These are phyloP conservation scores for Aristolochia contorta DNA, from an alignment of 164 flowering plant species.

Conservation along the genomic window DNA sequence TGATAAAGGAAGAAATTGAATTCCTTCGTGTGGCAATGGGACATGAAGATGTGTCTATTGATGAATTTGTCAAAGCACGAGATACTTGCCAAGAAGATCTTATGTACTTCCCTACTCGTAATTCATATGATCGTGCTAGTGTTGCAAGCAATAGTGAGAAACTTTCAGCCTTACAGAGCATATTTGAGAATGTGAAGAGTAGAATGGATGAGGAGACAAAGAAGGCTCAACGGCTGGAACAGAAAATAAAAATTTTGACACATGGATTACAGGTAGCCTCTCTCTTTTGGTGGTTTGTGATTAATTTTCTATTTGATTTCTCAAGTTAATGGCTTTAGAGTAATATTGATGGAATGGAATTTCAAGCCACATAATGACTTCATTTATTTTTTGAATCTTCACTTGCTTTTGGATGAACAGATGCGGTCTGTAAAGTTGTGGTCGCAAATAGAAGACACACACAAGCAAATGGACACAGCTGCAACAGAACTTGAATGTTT, in stretches of 20 bases:
- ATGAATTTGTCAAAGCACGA: conserved; percentile 87
- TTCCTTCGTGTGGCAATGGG: conserved; percentile 87
- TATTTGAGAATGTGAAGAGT: conserved; percentile 70
- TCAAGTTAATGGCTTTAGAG: not conserved
- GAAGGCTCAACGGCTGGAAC: conserved; percentile 80
- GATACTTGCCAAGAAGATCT: conserved; percentile 75
- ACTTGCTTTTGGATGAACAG: conserved; percentile 25
- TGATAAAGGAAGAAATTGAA: conserved; percentile 60
- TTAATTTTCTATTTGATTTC: not conserved
- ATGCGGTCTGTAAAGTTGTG: conserved; percentile 54
- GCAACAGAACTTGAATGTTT: conserved; percentile 91
- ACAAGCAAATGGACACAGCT: conserved; percentile 86
- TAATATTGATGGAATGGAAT: not conserved
- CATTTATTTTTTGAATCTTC: conserved; percentile 1
- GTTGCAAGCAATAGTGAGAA: conserved; percentile 88
- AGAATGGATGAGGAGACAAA: conserved; percentile 76
- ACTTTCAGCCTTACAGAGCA: conserved; percentile 67
- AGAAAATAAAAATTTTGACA: conserved; percentile 66
- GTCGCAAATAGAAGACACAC: conserved; percentile 69
- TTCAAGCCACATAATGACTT: not conserved
- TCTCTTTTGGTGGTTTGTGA: not conserved
- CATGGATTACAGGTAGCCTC: conserved; percentile 74
- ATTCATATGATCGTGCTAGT: conserved; percentile 84
- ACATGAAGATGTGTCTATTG: conserved; percentile 71
- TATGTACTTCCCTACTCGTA: conserved; percentile 82